Evolutionary conservation across 2,329 filamentous ascomycete species (phyloP), one percentile per base, ranked within the genome.

Genomic region (Aspergillus quadricinctus): DNA sequence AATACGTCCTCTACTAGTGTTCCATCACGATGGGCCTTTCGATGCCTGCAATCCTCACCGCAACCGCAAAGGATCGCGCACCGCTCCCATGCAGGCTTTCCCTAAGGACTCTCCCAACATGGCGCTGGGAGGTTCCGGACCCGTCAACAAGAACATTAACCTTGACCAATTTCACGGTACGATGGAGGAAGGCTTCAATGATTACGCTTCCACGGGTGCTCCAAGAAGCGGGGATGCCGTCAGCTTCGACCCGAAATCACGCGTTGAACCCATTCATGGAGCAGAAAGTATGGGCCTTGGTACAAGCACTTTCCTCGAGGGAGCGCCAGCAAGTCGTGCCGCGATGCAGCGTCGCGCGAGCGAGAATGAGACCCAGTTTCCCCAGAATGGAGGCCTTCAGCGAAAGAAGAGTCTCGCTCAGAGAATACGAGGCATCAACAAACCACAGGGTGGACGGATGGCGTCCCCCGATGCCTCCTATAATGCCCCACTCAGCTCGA

Each of bases 21-120:
- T 97, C 76, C 94, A 99, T 68, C 94, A 99, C 69, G 94, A 97
- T 68, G 94, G 94, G 0, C 94, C 94, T 4, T 99, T 97, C 67
- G 94, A 99, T 74, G 94, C 94, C 21, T 90, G 94, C 72, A 96
- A 96, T 73, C 92, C 94, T 4, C 89, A 96, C 72, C 90, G 94
- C 62, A 99, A 97, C 74, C 87, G 90, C 56, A 89, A 89, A 69
- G 90, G 87, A 66, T 87, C 88, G 67, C 85, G 87, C 58, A 86
- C 89, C 54, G 92, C 94, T 6, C 94, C 94, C 0, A 97, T 99
- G 91, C 88, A 96, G 72, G 94, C 94, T 1, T 99, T 97, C 75
- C 91, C 94, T 23, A 90, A 90, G 67, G 91, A 89, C 66, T 97
- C 92, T 1, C 83, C 89, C 58, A 99, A 99, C 79, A 97, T 96